Percentiles rank a stretch among this genome's conserved stretches.
These are phyloP conservation scores for Theobroma cacao DNA, from an alignment of 345 rosid genomes.

Conservation along the genomic window DNA sequence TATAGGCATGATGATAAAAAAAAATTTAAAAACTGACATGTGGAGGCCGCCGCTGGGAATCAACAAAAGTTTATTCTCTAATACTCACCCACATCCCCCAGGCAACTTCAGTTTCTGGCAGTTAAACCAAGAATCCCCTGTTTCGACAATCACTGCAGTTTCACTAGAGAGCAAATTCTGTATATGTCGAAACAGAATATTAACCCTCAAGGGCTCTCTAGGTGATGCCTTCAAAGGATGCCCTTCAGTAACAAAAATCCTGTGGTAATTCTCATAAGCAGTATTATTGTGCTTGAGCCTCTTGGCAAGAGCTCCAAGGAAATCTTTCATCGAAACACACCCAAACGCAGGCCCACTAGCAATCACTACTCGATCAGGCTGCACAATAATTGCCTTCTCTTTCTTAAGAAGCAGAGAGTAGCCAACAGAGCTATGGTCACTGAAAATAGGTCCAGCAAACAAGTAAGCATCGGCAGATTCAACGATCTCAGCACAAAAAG, in stretches of 20 bases:
- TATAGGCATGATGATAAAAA: no score
- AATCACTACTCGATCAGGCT: constrained; percentile 65
- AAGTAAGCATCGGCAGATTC: constrained; percentile 83
- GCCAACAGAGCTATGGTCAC: constrained; percentile 80
- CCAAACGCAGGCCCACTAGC: constrained; percentile 78
- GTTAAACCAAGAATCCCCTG: constrained; percentile 89
- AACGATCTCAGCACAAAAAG: constrained; percentile 79
- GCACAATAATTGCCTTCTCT: constrained; percentile 77
- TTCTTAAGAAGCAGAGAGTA: constrained; percentile 80
- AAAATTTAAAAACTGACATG: no score
- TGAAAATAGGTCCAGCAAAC: constrained; percentile 82
- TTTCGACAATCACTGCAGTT: constrained; percentile 79
- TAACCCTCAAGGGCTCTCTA: constrained; percentile 68
- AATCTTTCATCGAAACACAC: constrained; percentile 73
- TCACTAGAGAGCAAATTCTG: constrained; percentile 69
- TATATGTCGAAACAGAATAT: constrained; percentile 63
- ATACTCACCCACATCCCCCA: constrained; percentile 62
- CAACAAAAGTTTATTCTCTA: not conserved
- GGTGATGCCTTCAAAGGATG: constrained; percentile 48
- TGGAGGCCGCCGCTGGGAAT: no score
- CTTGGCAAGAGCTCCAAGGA: constrained; percentile 52
- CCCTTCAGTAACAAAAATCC: constrained; percentile 72
- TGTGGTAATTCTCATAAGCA: constrained; percentile 67
- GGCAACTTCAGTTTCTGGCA: constrained; percentile 86
- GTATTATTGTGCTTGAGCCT: constrained; percentile 48